Evolutionary conservation across 805 yeast species (phyloP).

Genomic region (Priceomyces fermenticarens): DNA sequence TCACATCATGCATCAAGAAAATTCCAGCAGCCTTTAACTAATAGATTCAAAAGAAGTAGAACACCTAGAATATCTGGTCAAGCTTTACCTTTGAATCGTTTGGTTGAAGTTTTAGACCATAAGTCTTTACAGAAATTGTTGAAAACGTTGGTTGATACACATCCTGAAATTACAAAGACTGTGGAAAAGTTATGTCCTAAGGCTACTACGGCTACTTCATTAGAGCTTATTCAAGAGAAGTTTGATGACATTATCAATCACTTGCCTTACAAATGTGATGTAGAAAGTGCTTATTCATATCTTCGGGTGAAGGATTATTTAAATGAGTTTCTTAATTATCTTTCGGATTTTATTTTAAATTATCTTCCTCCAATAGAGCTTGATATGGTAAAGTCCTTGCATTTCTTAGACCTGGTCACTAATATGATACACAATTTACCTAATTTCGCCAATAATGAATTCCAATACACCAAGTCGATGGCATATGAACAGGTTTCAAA

Average conservation of each 20-base stretch:
- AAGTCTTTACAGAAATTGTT: slow-evolving; percentile 52
- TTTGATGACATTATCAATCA: slow-evolving; percentile 42
- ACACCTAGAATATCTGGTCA: slow-evolving; percentile 52
- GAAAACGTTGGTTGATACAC: slow-evolving; percentile 48
- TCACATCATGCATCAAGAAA: slow-evolving; percentile 1
- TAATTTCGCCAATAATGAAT: slow-evolving; percentile 56
- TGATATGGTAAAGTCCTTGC: slow-evolving; percentile 51
- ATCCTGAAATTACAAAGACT: slow-evolving; percentile 60
- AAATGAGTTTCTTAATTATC: slow-evolving; percentile 64
- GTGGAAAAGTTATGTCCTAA: slow-evolving; percentile 53
- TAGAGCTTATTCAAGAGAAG: slow-evolving; percentile 47
- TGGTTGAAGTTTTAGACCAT: slow-evolving; percentile 67
- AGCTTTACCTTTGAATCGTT: slow-evolving; percentile 57
- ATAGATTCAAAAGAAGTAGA: slow-evolving; percentile 28
- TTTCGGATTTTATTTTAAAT: slow-evolving; percentile 71
- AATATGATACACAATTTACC: slow-evolving; percentile 63
- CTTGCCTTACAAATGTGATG: slow-evolving; percentile 76
- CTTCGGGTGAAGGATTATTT: slow-evolving; percentile 66
- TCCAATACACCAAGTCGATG: slow-evolving; percentile 46
- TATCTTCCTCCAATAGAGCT: slow-evolving; percentile 70
- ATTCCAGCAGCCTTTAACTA: slow-evolving; percentile 1
- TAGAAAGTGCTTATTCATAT: slow-evolving; percentile 71
- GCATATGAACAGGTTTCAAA: slow-evolving; percentile 62
- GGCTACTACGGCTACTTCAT: slow-evolving; percentile 52
- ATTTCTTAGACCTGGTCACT: slow-evolving; percentile 62